phyloP scores from a whole-genome alignment of 1,284 basidiomycete species.

The Psilocybe mexicana region DNA sequence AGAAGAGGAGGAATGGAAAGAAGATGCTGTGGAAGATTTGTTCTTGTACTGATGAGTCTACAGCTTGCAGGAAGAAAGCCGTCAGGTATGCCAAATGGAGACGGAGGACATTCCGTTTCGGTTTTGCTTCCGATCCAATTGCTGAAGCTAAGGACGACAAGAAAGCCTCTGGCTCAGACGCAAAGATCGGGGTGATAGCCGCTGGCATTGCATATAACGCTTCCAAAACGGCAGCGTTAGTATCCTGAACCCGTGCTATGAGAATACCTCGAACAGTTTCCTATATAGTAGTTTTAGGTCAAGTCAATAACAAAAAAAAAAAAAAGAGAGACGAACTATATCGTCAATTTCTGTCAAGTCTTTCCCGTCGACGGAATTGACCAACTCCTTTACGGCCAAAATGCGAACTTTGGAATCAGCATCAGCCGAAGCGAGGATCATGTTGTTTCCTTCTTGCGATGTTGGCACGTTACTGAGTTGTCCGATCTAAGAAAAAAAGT shows the following conservation, averaged over 20 bases:
- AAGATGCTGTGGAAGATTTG: slow-evolving; percentile 61
- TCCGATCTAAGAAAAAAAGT: slow-evolving; percentile 3
- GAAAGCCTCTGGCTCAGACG: slow-evolving; percentile 41
- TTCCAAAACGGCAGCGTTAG: slow-evolving; percentile 58
- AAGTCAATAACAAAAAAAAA: background rate
- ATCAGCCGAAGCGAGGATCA: slow-evolving; percentile 56
- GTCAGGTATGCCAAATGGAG: slow-evolving; percentile 67
- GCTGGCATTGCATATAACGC: slow-evolving; percentile 60
- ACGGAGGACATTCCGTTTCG: slow-evolving; percentile 53
- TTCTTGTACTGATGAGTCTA: slow-evolving; percentile 36
- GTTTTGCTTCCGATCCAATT: slow-evolving; percentile 43
- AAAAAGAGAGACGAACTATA: slow-evolving; percentile 10
- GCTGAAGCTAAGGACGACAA: slow-evolving; percentile 50
- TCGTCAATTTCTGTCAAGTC: slow-evolving; percentile 35
- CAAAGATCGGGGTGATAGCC: slow-evolving; percentile 47
- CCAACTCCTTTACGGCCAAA: slow-evolving; percentile 52
- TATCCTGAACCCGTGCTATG: slow-evolving; percentile 67
- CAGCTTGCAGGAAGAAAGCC: slow-evolving; percentile 42
- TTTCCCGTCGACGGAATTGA: slow-evolving; percentile 36
- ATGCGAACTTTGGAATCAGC: slow-evolving; percentile 52
- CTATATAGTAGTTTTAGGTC: slow-evolving; percentile 28
- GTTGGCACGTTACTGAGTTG: slow-evolving; percentile 7
- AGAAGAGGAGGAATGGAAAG: slow-evolving; percentile 74
- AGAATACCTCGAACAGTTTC: slow-evolving; percentile 53
- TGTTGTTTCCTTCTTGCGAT: slow-evolving; percentile 36